Conservation (phyloP, 179 eudicot species). For the Silene vulgaris region DNA sequence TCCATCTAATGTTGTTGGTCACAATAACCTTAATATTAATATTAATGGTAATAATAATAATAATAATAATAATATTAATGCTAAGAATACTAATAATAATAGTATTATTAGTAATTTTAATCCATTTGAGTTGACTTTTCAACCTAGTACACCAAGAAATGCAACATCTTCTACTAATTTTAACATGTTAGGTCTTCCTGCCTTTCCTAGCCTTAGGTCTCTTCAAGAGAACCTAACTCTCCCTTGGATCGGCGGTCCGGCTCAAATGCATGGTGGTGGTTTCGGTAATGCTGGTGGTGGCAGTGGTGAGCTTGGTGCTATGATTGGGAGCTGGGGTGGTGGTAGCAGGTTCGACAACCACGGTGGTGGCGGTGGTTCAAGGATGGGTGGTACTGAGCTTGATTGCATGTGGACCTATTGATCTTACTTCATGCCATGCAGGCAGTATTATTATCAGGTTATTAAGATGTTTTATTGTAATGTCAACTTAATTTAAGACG, state of each 20-base stretch:
- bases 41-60: background rate
- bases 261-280: conserved; percentile 22
- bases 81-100: background rate
- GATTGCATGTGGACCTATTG: conserved; percentile 79
- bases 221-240: conserved; percentile 66
- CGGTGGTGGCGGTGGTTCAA: conserved; percentile 18
- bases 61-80: background rate
- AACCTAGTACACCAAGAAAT: conserved; percentile 17
- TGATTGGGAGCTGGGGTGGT: conserved; percentile 34
- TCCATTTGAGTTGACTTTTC: conserved; percentile 31
- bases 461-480: background rate
- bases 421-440: conserved; percentile 12
- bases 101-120: conserved; percentile 32
- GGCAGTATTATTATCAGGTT: background rate
- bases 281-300: background rate
- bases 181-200: conserved; percentile 25
- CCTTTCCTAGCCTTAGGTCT: conserved; percentile 64
- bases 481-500: no score
- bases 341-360: conserved; percentile 29
- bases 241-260: conserved; percentile 31
- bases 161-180: background rate
- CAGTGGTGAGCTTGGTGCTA: conserved; percentile 19
- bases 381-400: conserved; percentile 49
- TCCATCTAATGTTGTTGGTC: conserved; percentile 4
- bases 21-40: background rate